Evolutionary conservation across 306 rosid genomes (phyloP).

Genomic region (Prunus davidiana): DNA sequence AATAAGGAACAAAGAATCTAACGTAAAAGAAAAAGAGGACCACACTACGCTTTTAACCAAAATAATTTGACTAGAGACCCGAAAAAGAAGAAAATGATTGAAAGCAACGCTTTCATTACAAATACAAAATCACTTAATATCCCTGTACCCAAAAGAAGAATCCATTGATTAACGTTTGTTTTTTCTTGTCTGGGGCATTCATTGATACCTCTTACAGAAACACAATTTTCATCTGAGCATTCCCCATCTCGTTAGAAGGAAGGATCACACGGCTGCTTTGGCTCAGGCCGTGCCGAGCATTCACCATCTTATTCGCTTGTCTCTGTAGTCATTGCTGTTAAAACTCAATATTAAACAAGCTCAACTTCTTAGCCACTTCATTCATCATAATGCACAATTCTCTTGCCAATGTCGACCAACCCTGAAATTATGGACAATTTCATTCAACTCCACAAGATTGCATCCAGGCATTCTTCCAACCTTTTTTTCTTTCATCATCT

Average conservation of each 20-base stretch:
- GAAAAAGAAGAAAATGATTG: not conserved
- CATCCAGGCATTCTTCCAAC: slow-evolving; percentile 52
- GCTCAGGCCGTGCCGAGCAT: not conserved
- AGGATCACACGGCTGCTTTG: not conserved
- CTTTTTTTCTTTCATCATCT: slow-evolving; percentile 44
- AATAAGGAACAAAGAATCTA: not conserved
- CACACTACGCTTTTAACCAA: not conserved
- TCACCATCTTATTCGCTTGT: not conserved
- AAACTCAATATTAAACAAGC: slow-evolving; percentile 19
- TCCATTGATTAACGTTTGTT: too few species aligned
- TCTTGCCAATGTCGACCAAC: slow-evolving; percentile 32
- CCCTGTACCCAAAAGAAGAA: too few species aligned
- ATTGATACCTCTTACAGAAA: too few species aligned
- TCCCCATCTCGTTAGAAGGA: not conserved
- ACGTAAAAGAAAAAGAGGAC: not conserved
- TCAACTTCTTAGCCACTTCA: slow-evolving; percentile 33
- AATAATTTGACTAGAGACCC: not conserved
- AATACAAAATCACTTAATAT: not conserved
- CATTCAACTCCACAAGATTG: slow-evolving; percentile 62
- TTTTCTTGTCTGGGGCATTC: too few species aligned
- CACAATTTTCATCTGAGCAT: too few species aligned
- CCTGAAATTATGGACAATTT: slow-evolving; percentile 55
- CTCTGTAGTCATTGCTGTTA: not conserved
- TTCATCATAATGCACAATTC: slow-evolving; percentile 22
- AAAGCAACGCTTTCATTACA: not conserved